Conservation (phyloP, 2,329 filamentous ascomycete species). For the Teratosphaeria destructans region DNA sequence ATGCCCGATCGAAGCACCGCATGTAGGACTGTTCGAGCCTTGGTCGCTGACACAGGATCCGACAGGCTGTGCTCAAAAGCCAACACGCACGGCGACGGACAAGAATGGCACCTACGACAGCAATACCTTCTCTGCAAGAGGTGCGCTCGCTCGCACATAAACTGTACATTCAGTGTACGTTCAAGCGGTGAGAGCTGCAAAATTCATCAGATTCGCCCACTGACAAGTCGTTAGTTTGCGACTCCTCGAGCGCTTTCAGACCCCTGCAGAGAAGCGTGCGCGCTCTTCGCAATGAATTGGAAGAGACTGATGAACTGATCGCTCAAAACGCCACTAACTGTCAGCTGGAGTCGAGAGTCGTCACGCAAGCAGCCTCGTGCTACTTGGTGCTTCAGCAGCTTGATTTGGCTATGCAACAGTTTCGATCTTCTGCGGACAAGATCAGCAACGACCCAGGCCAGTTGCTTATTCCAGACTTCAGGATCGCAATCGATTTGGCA, state of each 20-base stretch:
- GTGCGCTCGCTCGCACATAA: background rate
- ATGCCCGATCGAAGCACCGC: background rate
- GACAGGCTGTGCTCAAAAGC: background rate
- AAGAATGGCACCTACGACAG: background rate
- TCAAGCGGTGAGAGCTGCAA: background rate
- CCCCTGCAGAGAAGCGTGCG: background rate
- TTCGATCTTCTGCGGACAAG: background rate
- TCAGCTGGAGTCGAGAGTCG: background rate
- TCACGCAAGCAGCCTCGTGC: background rate
- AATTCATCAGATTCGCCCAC: background rate
- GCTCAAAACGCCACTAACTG: background rate
- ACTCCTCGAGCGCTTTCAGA: constrained; percentile 1
- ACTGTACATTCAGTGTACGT: background rate
- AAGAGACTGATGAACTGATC: constrained; percentile 3
- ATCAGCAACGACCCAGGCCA: background rate
- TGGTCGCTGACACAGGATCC: background rate
- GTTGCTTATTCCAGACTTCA: background rate
- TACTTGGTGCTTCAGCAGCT: background rate
- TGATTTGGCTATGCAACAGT: background rate
- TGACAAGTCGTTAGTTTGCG: background rate
- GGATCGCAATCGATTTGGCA: background rate
- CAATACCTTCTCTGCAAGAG: background rate
- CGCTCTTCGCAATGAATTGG: constrained; percentile 1
- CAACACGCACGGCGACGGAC: too few species aligned
- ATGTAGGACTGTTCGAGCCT: background rate